Evolutionary conservation across 2,329 filamentous ascomycete genomes (phyloP), one percentile per base, ranked within the genome.

Genomic region (Juglanconis sp.): DNA sequence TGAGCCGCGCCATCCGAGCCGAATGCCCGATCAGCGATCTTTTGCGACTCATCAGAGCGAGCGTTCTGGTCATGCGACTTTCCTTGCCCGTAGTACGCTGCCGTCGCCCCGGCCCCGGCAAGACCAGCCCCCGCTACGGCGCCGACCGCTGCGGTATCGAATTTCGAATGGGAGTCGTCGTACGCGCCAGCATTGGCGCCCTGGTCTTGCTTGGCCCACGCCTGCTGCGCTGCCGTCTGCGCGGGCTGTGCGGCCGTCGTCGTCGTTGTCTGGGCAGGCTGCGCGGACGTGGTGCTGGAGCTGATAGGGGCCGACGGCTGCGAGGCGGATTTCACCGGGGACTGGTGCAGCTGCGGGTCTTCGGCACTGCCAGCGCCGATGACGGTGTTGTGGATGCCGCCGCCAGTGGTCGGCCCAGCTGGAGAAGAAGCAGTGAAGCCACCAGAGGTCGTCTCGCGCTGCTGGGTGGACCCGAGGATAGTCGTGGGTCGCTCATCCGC

Each of bases 381-480:
- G 2, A 62, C 57, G 2, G 60, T 62, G 38, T 62, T 62, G 53
- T 56, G 57, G n/a, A 62, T 48, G 10, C 60, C 60, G 1, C 60
- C 60, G 15, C 47, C 13, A 30, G 49, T 44, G 1, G 46, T 17
- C 5, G 38, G 44, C 3, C 38, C 17, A 3, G 40, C 24, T 24
- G 44, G 47, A 1, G 46, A 47, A n/a, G 47, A 38, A n/a, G 47
- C 36, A 1, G 24, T 1, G 5, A 24, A 2, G 24, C 24, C 24
- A 24, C 50, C 55, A 10, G 54, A n/a, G 30, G 31, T 54, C 1
- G 59, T 54, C 13, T 56, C 51, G 5, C 51, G 57, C 15, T 59
- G 31, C 10, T 48, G 15, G 17, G n/a, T 13, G 34, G 32, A 31
- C 3, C 5, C 15, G 24, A 13, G 31, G 6, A n/a, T 38, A 3